Percentiles rank a stretch among this genome's conserved stretches.
Evolutionary conservation across 176 grass and related monocot species (phyloP).

Genomic region (Carex myosuroides): DNA sequence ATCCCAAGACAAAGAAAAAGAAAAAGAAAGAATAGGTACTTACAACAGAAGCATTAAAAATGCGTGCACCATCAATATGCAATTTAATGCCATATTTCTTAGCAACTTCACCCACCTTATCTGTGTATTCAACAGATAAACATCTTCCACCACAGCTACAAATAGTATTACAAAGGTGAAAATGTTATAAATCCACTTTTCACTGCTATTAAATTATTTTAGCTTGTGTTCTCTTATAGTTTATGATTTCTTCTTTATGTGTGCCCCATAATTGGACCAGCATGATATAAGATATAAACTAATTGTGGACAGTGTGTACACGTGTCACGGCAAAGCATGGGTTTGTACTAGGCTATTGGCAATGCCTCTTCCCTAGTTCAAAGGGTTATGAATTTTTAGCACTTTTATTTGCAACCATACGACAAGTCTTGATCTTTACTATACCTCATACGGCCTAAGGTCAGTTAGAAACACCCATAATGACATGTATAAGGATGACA

Average conservation of each 20-base stretch:
- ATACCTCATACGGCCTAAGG: not conserved
- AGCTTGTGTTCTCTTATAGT: not conserved
- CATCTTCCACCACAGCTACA: slow-evolving; percentile 80
- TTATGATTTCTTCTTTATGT: not conserved
- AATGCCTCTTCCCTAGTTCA: not conserved
- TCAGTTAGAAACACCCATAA: not conserved
- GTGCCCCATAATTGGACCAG: not conserved
- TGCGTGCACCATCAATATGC: slow-evolving; percentile 93
- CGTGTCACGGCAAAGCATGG: not conserved
- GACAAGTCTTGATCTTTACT: not conserved
- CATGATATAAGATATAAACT: not conserved
- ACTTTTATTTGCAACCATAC: not conserved
- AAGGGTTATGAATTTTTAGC: not conserved
- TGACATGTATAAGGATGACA: not conserved
- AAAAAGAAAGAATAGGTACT: slow-evolving; percentile 19
- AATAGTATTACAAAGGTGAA: not conserved
- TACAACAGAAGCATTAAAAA: slow-evolving; percentile 94
- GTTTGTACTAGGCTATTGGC: not conserved
- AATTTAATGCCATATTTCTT: slow-evolving; percentile 72
- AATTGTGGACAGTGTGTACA: not conserved
- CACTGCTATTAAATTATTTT: not conserved
- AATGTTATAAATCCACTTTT: not conserved
- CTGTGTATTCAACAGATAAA: slow-evolving; percentile 61
- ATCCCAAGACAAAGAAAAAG: not conserved
- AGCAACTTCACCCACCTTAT: slow-evolving; percentile 66